These are phyloP conservation scores for Adansonia rubrostipa DNA, from an alignment of 441 rosid species.

Conservation along the genomic window DNA sequence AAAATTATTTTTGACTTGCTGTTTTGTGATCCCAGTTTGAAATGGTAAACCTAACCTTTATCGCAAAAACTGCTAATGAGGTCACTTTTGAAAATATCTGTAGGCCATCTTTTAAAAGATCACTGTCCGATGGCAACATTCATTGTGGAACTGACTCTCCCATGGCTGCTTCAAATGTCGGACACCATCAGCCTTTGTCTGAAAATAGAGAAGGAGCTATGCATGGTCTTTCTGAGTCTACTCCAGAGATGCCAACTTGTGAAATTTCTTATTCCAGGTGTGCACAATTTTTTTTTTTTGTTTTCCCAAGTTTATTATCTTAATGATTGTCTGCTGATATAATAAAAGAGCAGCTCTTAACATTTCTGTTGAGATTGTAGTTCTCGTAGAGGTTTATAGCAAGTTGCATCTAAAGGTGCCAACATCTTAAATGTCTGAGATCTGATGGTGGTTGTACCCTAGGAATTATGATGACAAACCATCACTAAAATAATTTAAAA, in stretches of 20 bases:
- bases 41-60: slow-evolving; percentile 16
- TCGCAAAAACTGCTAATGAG: slow-evolving; percentile 15
- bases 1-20: neutral
- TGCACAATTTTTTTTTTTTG: slow-evolving; percentile 6
- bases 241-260: slow-evolving; percentile 66
- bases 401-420: slow-evolving; percentile 8
- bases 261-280: slow-evolving; percentile 65
- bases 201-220: slow-evolving; percentile 40
- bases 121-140: slow-evolving; percentile 89
- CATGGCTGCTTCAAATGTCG: slow-evolving; percentile 38
- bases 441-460: neutral
- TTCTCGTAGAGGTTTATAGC: neutral
- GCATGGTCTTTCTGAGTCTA: slow-evolving; percentile 70
- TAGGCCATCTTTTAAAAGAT: slow-evolving; percentile 79
- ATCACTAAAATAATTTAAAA: neutral
- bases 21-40: neutral
- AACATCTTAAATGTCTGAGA: slow-evolving; percentile 4
- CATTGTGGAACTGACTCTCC: slow-evolving; percentile 53
- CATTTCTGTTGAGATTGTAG: neutral
- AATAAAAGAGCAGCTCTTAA: neutral
- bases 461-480: neutral
- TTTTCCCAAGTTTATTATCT: slow-evolving; percentile 5
- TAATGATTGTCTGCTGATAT: neutral
- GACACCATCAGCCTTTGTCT: slow-evolving; percentile 40
- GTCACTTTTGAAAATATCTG: slow-evolving; percentile 22